Conservation (phyloP, 1,284 basidiomycete species). For the Rhodofomes roseus region DNA sequence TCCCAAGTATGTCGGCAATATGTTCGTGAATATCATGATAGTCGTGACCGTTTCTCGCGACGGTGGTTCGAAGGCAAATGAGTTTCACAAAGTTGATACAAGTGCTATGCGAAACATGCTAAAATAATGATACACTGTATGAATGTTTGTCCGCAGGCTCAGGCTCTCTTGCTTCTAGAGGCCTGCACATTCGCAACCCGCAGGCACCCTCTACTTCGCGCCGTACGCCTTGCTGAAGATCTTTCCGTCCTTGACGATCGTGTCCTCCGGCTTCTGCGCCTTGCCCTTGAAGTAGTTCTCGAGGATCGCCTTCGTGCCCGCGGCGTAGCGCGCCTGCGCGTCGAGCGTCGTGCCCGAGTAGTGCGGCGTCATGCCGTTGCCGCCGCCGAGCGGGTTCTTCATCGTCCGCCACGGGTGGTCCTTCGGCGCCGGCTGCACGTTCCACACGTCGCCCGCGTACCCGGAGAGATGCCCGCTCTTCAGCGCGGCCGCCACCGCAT, state of each 20-base stretch:
- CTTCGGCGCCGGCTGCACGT: conserved; percentile 81
- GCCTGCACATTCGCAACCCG: too few relatives aligned
- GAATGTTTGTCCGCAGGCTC: too few relatives aligned
- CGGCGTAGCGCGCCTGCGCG: conserved; percentile 87
- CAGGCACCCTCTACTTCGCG: conserved; percentile 6
- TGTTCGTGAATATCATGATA: too few relatives aligned
- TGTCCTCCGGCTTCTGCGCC: conserved; percentile 73
- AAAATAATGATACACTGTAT: too few relatives aligned
- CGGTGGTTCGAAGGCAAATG: too few relatives aligned
- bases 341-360: conserved; percentile 91
- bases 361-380: conserved; percentile 86
- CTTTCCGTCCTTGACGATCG: conserved; percentile 71
- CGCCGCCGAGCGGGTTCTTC: conserved; percentile 77
- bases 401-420: conserved; percentile 86
- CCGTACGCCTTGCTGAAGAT: conserved; percentile 62
- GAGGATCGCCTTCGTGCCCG: conserved; percentile 78
- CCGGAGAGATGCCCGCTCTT: conserved; percentile 74
- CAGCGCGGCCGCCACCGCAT: conserved; percentile 78
- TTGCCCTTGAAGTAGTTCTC: conserved; percentile 70
- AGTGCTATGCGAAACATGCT: too few relatives aligned
- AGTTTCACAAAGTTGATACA: too few relatives aligned
- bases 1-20: too few relatives aligned
- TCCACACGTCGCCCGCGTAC: conserved; percentile 72
- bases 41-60: too few relatives aligned
- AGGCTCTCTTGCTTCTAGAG: too few relatives aligned